Conservation (phyloP, 75 land plant species). For the Sequoiadendron giganteum region DNA sequence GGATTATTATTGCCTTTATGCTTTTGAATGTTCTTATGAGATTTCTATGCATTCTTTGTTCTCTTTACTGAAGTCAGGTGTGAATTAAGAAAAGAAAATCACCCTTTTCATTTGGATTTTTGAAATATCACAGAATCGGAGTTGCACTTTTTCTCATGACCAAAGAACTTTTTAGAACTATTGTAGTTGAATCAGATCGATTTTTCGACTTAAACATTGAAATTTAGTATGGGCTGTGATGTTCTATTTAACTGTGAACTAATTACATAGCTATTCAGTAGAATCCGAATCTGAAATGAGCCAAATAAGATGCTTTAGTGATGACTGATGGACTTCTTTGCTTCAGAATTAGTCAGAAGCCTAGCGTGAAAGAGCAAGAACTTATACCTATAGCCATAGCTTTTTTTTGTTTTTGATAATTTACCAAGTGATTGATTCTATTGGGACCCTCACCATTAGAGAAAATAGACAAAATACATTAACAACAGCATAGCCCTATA, state of each 20-base stretch:
- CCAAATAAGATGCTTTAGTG: neutral
- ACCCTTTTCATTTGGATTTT: neutral
- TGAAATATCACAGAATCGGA: neutral
- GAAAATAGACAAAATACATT: too few relatives aligned
- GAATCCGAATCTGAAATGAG: neutral
- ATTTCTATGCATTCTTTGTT: slow-evolving; percentile 11
- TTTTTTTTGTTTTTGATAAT: too few relatives aligned
- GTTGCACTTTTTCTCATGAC: neutral
- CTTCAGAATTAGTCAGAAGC: neutral
- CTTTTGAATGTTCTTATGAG: neutral
- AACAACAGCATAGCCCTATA: too few relatives aligned
- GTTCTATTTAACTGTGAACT: neutral
- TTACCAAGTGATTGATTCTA: too few relatives aligned
- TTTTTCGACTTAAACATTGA: neutral
- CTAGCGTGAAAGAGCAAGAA: neutral
- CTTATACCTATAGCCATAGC: neutral
- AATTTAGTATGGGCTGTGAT: neutral
- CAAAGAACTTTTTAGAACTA: neutral
- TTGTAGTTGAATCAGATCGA: neutral
- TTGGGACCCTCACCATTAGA: too few relatives aligned
- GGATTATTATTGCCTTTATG: neutral
- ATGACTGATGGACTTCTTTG: neutral
- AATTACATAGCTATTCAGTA: neutral
- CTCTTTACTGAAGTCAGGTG: neutral
- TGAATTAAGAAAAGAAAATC: neutral